Percentiles rank a stretch among this genome's conserved stretches.
Conservation (phyloP, 768 basidiomycete species). For the Lactarius deliciosus region DNA sequence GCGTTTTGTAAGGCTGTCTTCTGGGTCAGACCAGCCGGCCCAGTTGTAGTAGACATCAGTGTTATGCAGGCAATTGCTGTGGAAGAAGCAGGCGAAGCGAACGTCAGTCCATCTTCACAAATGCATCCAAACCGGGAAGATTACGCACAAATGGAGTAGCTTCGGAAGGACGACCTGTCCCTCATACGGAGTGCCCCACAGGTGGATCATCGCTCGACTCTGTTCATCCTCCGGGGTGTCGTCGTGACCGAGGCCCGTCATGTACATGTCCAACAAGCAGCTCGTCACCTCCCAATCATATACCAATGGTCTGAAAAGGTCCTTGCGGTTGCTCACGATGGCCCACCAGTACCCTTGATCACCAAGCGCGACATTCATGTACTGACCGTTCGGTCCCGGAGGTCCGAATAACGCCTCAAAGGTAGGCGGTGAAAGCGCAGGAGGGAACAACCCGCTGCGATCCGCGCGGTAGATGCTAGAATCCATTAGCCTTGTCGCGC, state of each 20-base stretch:
- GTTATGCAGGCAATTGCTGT: conserved; percentile 47
- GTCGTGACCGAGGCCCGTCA: conserved; percentile 45
- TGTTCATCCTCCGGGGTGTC: conserved; percentile 39
- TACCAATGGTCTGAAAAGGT: conserved; percentile 44
- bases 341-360: conserved; percentile 59
- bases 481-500: conserved; percentile 48
- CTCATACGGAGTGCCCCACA: conserved; percentile 43
- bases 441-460: conserved; percentile 30
- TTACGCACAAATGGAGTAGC: conserved; percentile 50
- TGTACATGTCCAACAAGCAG: conserved; percentile 49
- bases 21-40: conserved; percentile 47
- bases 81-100: not conserved
- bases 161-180: conserved; percentile 46
- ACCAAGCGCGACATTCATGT: conserved; percentile 47
- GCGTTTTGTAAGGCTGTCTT: conserved; percentile 40
- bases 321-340: conserved; percentile 44
- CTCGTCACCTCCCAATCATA: conserved; percentile 52
- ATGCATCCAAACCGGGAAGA: not conserved
- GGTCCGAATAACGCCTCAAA: conserved; percentile 47
- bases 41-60: conserved; percentile 45
- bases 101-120: conserved; percentile 22
- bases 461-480: conserved; percentile 41
- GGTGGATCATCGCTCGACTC: conserved; percentile 38
- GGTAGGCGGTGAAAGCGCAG: conserved; percentile 43
- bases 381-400: conserved; percentile 40